Percentiles rank a stretch among this genome's conserved stretches.
Conservation (phyloP, 2,329 filamentous ascomycete species). For the Botrytis byssoidea region DNA sequence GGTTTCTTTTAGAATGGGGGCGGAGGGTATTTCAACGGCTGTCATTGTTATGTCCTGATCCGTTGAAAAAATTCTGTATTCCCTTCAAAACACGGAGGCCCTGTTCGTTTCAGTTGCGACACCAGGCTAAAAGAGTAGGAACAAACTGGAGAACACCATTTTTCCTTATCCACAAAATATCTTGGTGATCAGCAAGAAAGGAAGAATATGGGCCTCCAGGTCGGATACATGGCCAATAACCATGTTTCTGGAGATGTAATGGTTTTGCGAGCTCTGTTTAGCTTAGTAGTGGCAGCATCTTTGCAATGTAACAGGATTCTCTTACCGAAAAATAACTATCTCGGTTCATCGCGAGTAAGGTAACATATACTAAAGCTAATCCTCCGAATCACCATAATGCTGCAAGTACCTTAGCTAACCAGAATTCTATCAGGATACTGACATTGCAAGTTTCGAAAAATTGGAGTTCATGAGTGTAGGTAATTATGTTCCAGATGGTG, state of each 20-base stretch:
- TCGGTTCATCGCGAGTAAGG: background rate
- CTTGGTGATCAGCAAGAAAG: constrained; percentile 1
- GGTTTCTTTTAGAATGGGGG: background rate
- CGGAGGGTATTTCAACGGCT: constrained; percentile 3
- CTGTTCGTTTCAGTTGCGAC: background rate
- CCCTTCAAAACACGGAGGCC: background rate
- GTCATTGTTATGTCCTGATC: background rate
- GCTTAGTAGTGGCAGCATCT: background rate
- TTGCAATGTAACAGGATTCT: background rate
- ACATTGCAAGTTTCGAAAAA: background rate
- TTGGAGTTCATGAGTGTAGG: background rate
- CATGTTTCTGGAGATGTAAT: constrained; percentile 9
- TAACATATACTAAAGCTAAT: constrained; percentile 9
- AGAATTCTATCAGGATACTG: background rate
- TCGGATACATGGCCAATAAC: constrained; percentile 3
- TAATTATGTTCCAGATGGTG: constrained; percentile 1
- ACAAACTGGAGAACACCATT: background rate
- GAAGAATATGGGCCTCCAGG: background rate
- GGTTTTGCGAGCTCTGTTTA: background rate
- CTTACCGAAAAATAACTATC: constrained; percentile 2
- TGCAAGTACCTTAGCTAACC: background rate
- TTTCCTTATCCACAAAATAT: background rate
- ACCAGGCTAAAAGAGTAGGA: background rate
- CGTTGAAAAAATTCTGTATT: background rate
- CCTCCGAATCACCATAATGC: background rate